These are phyloP conservation scores for Xenoacremonium recifei DNA, from an alignment of 2,329 filamentous ascomycete species.

Conservation along the genomic window DNA sequence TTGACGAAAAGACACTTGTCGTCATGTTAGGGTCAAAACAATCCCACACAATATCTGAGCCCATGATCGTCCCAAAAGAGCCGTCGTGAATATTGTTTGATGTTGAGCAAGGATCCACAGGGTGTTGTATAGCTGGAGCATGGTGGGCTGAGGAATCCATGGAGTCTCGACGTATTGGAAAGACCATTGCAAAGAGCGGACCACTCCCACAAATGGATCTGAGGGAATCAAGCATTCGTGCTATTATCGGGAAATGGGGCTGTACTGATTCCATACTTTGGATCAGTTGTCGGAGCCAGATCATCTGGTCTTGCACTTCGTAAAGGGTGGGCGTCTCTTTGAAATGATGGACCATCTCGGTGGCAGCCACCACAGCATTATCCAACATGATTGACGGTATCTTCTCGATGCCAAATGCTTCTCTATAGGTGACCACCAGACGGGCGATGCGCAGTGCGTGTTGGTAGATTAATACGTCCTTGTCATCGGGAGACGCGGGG, in stretches of 20 bases:
- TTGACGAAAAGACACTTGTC: background rate
- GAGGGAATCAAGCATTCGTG: constrained; percentile 10
- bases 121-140: background rate
- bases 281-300: constrained; percentile 9
- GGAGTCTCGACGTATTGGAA: background rate
- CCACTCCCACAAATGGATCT: constrained; percentile 2
- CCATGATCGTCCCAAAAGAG: background rate
- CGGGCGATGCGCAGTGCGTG: constrained; percentile 10
- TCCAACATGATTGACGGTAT: constrained; percentile 15
- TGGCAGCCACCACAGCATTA: constrained; percentile 10
- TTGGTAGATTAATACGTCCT: constrained; percentile 1
- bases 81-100: background rate
- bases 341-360: constrained; percentile 6
- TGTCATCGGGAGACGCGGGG: background rate
- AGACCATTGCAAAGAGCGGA: background rate
- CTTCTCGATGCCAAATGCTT: constrained; percentile 11
- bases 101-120: background rate
- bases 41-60: background rate
- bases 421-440: constrained; percentile 9
- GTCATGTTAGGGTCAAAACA: background rate
- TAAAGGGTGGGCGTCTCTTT: background rate
- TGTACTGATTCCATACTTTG: constrained; percentile 10
- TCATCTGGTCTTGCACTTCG: background rate
- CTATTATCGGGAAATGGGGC: constrained; percentile 9
- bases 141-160: background rate